Evolutionary conservation across 805 yeast species (phyloP), one percentile per base, ranked within the genome.

Genomic region (Monosporozyma unispora): DNA sequence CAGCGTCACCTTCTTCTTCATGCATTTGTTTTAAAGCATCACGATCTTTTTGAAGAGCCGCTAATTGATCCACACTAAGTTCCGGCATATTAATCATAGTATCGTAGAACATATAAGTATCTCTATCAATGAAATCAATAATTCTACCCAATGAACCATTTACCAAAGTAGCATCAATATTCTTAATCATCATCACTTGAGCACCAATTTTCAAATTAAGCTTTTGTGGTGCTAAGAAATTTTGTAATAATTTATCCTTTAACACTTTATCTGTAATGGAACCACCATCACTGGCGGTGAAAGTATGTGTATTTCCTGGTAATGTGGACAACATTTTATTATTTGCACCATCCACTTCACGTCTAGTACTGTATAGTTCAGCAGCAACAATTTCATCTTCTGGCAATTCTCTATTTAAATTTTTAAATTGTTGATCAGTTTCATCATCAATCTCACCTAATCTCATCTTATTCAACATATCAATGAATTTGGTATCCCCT

Each of bases 171-270:
- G 78, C 82, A 60, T 84, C 91, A 50, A 81, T 73, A 59, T 86
- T 86, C 60, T 85, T 85, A 44, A 85, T 74, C 73, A 85, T 79
- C 91, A 86, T 85, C 0, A 86, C 95, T 65, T 85, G 93, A 0
- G 91, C 87, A 43, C 84, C 84, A 49, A 75, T 75, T 58, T 84
- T 86, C 57, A 86, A 67, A 6, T 70, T 70, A 12, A 86, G 61
- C 35, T 66, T 67, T 35, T 72, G 69, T 2, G 87, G 86, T 1
- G 89, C 85, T 57, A 85, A 64, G 54, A 84, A 81, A 55, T 80
- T 78, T 21, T 73, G 70, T 11, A 82, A 63, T 22, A 82, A 58
- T 47, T 67, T 70, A 45, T 71, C 71, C 44, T 76, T 69, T 22
- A 70, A 66, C 2, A 67, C 74, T 3, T 63, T 63, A 44, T 78